Evolutionary conservation across 805 yeast genomes (phyloP).

Genomic region (Saccharomycopsis schoenii): DNA sequence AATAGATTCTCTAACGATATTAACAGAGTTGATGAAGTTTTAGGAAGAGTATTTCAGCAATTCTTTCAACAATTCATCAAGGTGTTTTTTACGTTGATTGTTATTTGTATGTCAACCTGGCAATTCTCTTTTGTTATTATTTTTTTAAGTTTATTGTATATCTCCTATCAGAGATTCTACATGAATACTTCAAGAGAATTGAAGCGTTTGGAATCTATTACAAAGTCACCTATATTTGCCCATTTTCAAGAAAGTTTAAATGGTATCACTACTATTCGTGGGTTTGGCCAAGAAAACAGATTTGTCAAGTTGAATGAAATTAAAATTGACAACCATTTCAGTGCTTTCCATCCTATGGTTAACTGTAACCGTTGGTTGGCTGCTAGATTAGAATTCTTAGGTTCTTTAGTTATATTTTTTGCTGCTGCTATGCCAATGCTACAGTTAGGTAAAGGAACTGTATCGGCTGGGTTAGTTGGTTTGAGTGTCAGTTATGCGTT

Average conservation of each 20-base stretch:
- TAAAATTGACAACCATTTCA: constrained; percentile 77
- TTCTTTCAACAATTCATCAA: constrained; percentile 52
- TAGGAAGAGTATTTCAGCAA: constrained; percentile 61
- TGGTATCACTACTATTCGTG: constrained; percentile 69
- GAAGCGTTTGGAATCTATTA: constrained; percentile 71
- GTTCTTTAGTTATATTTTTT: constrained; percentile 77
- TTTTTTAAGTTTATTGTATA: constrained; percentile 59
- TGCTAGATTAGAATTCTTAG: constrained; percentile 83
- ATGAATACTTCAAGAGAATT: constrained; percentile 71
- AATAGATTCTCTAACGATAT: constrained; percentile 89
- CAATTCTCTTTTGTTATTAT: constrained; percentile 60
- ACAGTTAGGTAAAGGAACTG: constrained; percentile 53
- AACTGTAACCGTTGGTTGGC: constrained; percentile 97
- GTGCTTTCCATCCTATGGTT: constrained; percentile 86
- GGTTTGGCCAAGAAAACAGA: constrained; percentile 56
- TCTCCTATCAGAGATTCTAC: constrained; percentile 68
- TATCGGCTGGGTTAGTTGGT: constrained; percentile 91
- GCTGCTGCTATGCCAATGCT: constrained; percentile 77
- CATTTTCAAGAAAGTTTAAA: constrained; percentile 75
- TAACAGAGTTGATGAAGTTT: constrained; percentile 74
- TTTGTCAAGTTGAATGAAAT: constrained; percentile 55
- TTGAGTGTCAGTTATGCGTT: constrained; percentile 86
- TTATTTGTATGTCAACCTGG: constrained; percentile 84
- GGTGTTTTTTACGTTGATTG: constrained; percentile 66
- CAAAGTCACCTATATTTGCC: constrained; percentile 73